Percentiles rank a stretch among this genome's conserved stretches.
Conservation (phyloP, 352 stramenopile species). For the Pilasporangium apinafurcum region DNA sequence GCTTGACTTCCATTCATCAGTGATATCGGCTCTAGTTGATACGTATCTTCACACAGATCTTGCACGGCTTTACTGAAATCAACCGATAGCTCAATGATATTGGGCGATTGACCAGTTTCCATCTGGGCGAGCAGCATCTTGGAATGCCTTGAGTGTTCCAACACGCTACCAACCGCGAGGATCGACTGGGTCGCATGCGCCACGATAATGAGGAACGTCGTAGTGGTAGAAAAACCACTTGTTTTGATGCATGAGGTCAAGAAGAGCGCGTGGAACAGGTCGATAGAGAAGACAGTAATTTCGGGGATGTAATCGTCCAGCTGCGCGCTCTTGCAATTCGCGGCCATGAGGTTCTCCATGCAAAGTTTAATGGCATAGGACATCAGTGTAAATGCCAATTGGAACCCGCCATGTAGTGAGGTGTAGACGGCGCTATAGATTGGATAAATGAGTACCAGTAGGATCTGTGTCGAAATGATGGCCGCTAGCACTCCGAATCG, state of each 20-base stretch:
- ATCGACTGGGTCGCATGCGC: not conserved
- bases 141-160: not conserved
- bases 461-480: slow-evolving; percentile 8
- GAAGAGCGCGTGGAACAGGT: slow-evolving; percentile 34
- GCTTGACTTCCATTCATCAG: no score
- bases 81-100: no score
- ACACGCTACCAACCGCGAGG: not conserved
- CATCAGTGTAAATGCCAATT: slow-evolving; percentile 6
- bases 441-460: slow-evolving; percentile 26
- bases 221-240: not conserved
- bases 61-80: no score
- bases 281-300: slow-evolving; percentile 23
- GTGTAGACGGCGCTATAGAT: slow-evolving; percentile 21
- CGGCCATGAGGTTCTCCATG: slow-evolving; percentile 28
- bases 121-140: no score
- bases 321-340: slow-evolving; percentile 6
- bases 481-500: slow-evolving; percentile 11
- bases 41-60: no score
- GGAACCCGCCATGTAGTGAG: slow-evolving; percentile 13
- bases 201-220: not conserved
- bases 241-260: slow-evolving; percentile 7
- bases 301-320: slow-evolving; percentile 24
- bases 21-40: no score
- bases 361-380: slow-evolving; percentile 17
- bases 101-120: no score